Evolutionary conservation across 2,329 filamentous ascomycete species (phyloP), one percentile per base, ranked within the genome.

Genomic region (Diaporthe australafricana): DNA sequence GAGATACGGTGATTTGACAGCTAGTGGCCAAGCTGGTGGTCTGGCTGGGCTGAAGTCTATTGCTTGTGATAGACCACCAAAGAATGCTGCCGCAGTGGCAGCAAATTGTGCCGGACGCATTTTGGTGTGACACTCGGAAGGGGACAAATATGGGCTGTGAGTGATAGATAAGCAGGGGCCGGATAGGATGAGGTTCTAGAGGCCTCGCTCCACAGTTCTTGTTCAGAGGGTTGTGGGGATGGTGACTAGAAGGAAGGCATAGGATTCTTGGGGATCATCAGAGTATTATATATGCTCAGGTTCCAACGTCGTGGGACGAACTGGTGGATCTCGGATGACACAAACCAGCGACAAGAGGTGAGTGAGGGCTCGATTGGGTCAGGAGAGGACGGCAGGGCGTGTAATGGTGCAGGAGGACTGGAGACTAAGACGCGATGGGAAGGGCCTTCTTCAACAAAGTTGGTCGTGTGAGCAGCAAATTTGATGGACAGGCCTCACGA

Each of bases 1-100:
- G 20, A 95, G 81, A 76, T 95, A 96, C 0, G 93, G 93, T 12
- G 90, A 92, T 74, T 89, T 90, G 55, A 95, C 93, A 53, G 92
- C 92, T 42, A 96, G 81, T 16, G 93, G 93, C 35, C 93, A 85
- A 1, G 92, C 87, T 20, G 92, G 92, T 52, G 92, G 91, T 8
- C 90, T 86, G 45, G 89, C 87, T 42, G 92, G 92, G 45, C 82
- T 85, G 78, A 93, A 93, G 85, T 89, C 12, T 90, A 92, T 56
- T 79, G 77, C 78, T 27, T 77, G 74, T 40, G 75, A 77, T 67
- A 79, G 60, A 45, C 76, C 73, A 17, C 77, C 76, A 50, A 79
- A 75, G 48, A 82, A 71, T 52, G 77, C 79, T 55, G 76, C 74
- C 70, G 76, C 77, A 42, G 78, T 76, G 35, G 68, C 73, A 30